Conservation (phyloP, 2,329 filamentous ascomycete species). For the Passalora sequoiae region DNA sequence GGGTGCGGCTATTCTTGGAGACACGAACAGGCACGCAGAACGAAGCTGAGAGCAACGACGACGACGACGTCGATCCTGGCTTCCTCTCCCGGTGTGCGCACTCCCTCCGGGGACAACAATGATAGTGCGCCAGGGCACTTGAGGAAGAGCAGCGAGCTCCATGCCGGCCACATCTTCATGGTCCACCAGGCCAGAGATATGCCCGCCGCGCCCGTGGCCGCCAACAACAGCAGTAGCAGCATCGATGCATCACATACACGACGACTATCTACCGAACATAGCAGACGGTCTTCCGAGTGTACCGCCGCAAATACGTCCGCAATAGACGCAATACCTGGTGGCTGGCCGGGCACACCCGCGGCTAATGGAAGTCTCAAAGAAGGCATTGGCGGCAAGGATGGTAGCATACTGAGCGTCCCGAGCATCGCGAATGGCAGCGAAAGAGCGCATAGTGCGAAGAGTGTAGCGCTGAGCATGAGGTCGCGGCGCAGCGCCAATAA, state of each 20-base stretch:
- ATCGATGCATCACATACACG: conserved; percentile 16
- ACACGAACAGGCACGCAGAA: too few species aligned
- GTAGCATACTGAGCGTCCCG: conserved; percentile 28
- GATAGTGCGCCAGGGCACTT: too few species aligned
- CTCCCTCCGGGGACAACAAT: conserved; percentile 30
- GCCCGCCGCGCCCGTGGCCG: conserved; percentile 40
- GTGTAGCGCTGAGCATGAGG: conserved; percentile 35
- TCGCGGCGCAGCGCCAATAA: conserved; percentile 26
- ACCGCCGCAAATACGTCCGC: conserved; percentile 13
- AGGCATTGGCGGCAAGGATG: conserved; percentile 28
- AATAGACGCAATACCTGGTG: conserved; percentile 24
- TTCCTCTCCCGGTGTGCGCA: conserved; percentile 19
- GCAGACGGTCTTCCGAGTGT: conserved; percentile 3
- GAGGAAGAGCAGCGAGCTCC: conserved; percentile 29
- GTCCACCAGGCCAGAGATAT: conserved; percentile 44
- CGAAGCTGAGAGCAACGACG: neutral
- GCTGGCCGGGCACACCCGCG: conserved; percentile 26
- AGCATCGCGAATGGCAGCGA: conserved; percentile 21
- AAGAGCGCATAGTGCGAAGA: conserved; percentile 27
- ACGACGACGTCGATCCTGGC: conserved; percentile 23
- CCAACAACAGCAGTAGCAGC: conserved; percentile 27
- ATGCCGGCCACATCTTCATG: conserved; percentile 38
- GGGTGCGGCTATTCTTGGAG: too few species aligned
- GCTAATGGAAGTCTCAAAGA: conserved; percentile 39
- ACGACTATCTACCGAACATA: conserved; percentile 13